Percentiles rank a stretch among this genome's conserved stretches.
These are phyloP conservation scores for Metschnikowia santaceciliae DNA, from an alignment of 805 yeast genomes.

Conservation along the genomic window DNA sequence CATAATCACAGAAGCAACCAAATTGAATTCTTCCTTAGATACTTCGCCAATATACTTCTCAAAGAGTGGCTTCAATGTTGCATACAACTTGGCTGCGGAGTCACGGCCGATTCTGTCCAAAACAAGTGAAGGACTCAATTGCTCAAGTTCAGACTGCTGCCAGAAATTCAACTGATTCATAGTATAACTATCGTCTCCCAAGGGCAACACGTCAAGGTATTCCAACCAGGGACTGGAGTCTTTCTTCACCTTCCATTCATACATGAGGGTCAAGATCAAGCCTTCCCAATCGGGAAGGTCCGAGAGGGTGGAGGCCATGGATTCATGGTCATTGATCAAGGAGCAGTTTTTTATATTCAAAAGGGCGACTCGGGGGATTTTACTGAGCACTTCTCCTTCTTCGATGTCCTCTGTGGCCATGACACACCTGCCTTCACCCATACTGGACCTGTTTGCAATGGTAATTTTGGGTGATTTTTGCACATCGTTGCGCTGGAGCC, in stretches of 20 bases:
- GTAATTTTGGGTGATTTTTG: constrained; percentile 52
- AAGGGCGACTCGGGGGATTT: constrained; percentile 57
- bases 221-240: constrained; percentile 57
- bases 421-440: constrained; percentile 74
- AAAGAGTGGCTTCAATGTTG: constrained; percentile 12
- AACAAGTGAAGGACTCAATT: constrained; percentile 67
- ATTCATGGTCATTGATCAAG: constrained; percentile 31
- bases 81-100: constrained; percentile 59
- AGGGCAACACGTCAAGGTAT: constrained; percentile 72
- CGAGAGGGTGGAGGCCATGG: constrained; percentile 32
- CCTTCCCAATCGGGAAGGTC: constrained; percentile 71
- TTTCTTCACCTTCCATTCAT: constrained; percentile 48
- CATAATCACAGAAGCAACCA: constrained; percentile 77
- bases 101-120: constrained; percentile 66
- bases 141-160: constrained; percentile 55
- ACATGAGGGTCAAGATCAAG: constrained; percentile 62
- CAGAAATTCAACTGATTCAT: constrained; percentile 79
- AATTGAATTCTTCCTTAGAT: constrained; percentile 58
- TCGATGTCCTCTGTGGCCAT: constrained; percentile 59
- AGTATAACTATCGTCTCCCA: constrained; percentile 23
- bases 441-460: constrained; percentile 55
- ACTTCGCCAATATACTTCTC: constrained; percentile 13
- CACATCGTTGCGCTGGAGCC: constrained; percentile 35
- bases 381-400: constrained; percentile 62
- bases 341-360: constrained; percentile 59